These are phyloP conservation scores for Athelia psychrophila DNA, from an alignment of 1,284 basidiomycete genomes.

Conservation along the genomic window DNA sequence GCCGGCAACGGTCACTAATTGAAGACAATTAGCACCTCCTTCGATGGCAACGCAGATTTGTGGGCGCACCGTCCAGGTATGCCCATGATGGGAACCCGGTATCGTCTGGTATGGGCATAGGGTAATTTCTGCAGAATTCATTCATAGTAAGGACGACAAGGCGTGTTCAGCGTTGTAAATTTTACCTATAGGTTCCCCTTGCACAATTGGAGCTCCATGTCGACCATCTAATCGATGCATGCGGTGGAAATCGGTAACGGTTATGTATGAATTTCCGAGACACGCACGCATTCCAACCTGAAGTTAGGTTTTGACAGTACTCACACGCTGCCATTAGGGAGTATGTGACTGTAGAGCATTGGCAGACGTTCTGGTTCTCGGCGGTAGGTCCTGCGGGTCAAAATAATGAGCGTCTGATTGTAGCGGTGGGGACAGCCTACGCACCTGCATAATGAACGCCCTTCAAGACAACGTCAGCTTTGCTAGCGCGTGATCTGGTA, in stretches of 20 bases:
- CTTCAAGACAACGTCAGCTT: neutral
- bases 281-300: conserved; percentile 1
- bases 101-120: conserved; percentile 15
- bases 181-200: no score
- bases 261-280: conserved; percentile 5
- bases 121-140: no score
- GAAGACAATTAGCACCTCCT: neutral
- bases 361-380: conserved; percentile 17
- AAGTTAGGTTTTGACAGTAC: conserved; percentile 25
- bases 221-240: conserved; percentile 20
- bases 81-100: conserved; percentile 29
- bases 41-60: neutral
- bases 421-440: conserved; percentile 9
- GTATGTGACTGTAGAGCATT: conserved; percentile 31
- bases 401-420: no score
- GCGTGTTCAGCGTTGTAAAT: no score
- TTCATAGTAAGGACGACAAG: no score
- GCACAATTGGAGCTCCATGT: conserved; percentile 13
- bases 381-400: conserved; percentile 16
- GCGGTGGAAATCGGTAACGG: conserved; percentile 23
- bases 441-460: neutral
- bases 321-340: conserved; percentile 29
- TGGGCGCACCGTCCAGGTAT: conserved; percentile 21
- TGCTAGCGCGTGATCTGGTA: neutral
- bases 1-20: neutral